These are phyloP conservation scores for Blastobotrys mokoenaii DNA, from an alignment of 805 yeast genomes.

Conservation along the genomic window DNA sequence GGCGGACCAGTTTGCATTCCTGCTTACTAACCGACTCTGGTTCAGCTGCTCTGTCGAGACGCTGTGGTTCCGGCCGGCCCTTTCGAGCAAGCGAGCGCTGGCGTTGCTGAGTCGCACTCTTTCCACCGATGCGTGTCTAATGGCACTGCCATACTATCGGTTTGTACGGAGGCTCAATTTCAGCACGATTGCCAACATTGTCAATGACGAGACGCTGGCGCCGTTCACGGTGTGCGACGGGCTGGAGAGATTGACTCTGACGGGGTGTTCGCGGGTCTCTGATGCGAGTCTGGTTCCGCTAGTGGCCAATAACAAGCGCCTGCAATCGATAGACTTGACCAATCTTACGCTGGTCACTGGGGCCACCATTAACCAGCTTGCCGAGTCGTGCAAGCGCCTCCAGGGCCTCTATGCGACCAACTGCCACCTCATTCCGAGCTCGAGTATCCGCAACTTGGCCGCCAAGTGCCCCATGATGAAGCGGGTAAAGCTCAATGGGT, in stretches of 20 bases:
- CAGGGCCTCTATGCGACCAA: slow-evolving; percentile 90
- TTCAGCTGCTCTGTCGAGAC: slow-evolving; percentile 68
- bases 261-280: slow-evolving; percentile 63
- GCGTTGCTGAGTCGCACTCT: slow-evolving; percentile 48
- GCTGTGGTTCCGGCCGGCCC: slow-evolving; percentile 80
- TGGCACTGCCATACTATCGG: slow-evolving; percentile 22
- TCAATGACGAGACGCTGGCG: slow-evolving; percentile 51
- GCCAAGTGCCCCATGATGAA: slow-evolving; percentile 64
- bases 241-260: slow-evolving; percentile 78
- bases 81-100: slow-evolving; percentile 44
- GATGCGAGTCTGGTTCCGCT: slow-evolving; percentile 54
- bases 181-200: slow-evolving; percentile 58
- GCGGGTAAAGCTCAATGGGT: slow-evolving; percentile 73
- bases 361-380: slow-evolving; percentile 57
- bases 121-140: slow-evolving; percentile 26
- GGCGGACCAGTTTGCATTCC: slow-evolving; percentile 22
- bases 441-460: slow-evolving; percentile 51
- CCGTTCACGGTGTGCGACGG: slow-evolving; percentile 58
- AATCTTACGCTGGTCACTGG: slow-evolving; percentile 67
- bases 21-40: slow-evolving; percentile 76
- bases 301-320: slow-evolving; percentile 52
- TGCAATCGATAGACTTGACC: slow-evolving; percentile 83
- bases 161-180: slow-evolving; percentile 75
- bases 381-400: slow-evolving; percentile 60
- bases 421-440: slow-evolving; percentile 62